phyloP scores from a whole-genome alignment of 164 flowering plant genomes.

The Hamamelis virginiana region DNA sequence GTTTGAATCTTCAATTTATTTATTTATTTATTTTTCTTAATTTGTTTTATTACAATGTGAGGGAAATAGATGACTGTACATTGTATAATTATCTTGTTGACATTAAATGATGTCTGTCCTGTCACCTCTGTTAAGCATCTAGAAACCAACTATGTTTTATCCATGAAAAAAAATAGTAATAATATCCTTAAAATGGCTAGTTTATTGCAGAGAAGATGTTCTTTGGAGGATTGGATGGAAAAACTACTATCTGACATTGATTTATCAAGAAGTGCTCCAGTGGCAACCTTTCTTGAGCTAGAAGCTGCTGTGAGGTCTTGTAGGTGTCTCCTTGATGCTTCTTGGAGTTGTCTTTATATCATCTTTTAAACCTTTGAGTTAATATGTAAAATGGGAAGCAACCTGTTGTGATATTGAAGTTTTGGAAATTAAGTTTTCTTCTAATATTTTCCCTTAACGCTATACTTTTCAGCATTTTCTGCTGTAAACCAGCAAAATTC shows the following conservation, averaged over 20 bases:
- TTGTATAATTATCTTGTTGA: background rate
- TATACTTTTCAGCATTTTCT: constrained; percentile 54
- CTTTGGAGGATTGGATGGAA: constrained; percentile 93
- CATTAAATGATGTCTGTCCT: background rate
- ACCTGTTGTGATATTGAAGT: background rate
- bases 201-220: constrained; percentile 80
- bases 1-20: too few relatives aligned
- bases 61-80: background rate
- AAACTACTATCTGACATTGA: constrained; percentile 87
- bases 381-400: background rate
- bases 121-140: constrained; percentile 5
- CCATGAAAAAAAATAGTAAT: background rate
- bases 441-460: background rate
- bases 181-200: constrained; percentile 38
- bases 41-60: background rate
- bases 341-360: background rate
- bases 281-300: constrained; percentile 93
- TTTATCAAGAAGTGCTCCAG: constrained; percentile 77
- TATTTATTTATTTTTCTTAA: background rate
- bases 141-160: constrained; percentile 5
- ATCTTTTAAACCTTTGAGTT: background rate
- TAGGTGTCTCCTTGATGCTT: constrained; percentile 41
- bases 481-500: constrained; percentile 39
- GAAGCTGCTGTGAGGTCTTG: constrained; percentile 98
- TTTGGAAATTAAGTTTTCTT: background rate